Evolutionary conservation across 2,329 filamentous ascomycete genomes (phyloP).

Genomic region (Helminthosporium solani): DNA sequence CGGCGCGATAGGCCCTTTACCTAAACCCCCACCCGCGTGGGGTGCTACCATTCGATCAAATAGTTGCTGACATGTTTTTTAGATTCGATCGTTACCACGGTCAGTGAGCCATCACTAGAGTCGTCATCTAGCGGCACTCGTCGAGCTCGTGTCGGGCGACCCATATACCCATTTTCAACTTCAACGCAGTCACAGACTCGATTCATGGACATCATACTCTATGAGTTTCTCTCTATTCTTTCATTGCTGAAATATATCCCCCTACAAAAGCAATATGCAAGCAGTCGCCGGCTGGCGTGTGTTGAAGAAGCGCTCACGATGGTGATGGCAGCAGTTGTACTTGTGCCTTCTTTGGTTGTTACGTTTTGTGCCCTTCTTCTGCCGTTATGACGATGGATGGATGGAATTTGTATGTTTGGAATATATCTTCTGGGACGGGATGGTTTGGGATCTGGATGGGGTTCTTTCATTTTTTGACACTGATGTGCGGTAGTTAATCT

Average conservation of each 20-base stretch:
- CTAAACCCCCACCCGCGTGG: conserved; percentile 14
- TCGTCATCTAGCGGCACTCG: conserved; percentile 1
- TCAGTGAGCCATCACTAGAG: conserved; percentile 19
- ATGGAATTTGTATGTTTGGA: no score
- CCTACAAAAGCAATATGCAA: neutral
- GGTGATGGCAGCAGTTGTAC: neutral
- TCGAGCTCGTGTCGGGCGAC: neutral
- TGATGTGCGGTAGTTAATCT: no score
- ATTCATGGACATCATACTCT: neutral
- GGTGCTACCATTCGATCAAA: neutral
- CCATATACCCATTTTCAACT: conserved; percentile 4
- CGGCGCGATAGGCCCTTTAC: conserved; percentile 1
- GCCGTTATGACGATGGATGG: no score
- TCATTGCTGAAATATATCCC: neutral
- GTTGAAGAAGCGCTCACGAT: neutral
- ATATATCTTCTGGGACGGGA: no score
- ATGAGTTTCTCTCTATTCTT: neutral
- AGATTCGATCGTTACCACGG: conserved; percentile 39
- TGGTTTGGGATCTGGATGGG: neutral
- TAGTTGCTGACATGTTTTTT: conserved; percentile 12
- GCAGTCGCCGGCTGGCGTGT: neutral
- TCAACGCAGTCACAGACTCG: conserved; percentile 5
- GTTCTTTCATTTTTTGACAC: neutral
- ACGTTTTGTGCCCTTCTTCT: no score
- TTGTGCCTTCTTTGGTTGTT: no score